Evolutionary conservation across 208 protist species (phyloP).

Genomic region (Crithidia bombi): DNA sequence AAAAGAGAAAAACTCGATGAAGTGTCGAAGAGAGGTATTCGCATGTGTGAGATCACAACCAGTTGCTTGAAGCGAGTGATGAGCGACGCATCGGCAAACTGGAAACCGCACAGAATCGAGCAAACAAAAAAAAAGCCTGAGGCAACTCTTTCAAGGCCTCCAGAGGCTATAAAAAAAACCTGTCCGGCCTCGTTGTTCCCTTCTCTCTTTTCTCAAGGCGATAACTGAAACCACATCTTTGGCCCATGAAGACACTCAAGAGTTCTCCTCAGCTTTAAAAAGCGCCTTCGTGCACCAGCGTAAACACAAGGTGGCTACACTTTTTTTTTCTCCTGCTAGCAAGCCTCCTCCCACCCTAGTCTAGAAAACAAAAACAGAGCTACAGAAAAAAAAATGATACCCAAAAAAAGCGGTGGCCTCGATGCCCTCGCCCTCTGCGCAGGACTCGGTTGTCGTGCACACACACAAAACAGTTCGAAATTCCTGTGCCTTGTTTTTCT

Average conservation of each 20-base stretch:
- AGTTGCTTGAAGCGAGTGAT: no score
- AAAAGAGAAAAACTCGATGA: no score
- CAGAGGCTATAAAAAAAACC: no score
- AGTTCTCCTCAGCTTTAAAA: background rate
- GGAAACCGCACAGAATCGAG: no score
- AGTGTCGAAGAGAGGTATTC: no score
- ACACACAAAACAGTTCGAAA: background rate
- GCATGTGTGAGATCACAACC: no score
- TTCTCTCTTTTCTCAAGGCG: background rate
- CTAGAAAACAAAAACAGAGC: background rate
- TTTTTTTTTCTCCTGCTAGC: background rate
- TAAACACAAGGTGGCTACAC: background rate
- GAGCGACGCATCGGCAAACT: no score
- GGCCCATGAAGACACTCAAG: background rate
- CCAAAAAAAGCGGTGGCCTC: conserved; percentile 8
- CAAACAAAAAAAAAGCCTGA: no score
- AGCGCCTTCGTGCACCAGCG: background rate
- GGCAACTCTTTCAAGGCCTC: no score
- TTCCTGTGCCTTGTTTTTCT: background rate
- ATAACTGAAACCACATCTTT: background rate
- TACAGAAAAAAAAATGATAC: conserved; percentile 20
- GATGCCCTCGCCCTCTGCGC: background rate
- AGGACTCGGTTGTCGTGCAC: background rate
- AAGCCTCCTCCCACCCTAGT: background rate
- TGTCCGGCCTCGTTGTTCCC: no score